Percentiles rank a stretch among this genome's conserved stretches.
Conservation (phyloP, 2,329 filamentous ascomycete species). For the Colletotrichum camelliae region DNA sequence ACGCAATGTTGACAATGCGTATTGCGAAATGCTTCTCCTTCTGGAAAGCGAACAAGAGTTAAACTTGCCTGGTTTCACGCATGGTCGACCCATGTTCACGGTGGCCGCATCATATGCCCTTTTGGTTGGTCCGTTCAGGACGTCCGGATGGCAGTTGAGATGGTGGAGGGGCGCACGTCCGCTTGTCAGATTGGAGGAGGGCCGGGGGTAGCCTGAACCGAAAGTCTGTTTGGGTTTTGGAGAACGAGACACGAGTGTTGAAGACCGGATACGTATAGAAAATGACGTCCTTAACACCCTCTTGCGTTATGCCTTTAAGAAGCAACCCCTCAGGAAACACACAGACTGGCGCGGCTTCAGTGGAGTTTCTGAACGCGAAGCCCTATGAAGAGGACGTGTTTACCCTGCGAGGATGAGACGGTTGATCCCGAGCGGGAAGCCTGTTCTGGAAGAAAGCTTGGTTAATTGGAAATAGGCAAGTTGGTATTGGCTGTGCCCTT, state of each 20-base stretch:
- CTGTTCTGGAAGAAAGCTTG: background rate
- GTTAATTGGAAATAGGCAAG: background rate
- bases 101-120: background rate
- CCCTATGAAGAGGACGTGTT: background rate
- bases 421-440: background rate
- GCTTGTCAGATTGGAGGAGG: background rate
- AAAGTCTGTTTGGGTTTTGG: background rate
- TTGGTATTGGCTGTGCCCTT: background rate
- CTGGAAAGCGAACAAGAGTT: background rate
- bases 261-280: background rate
- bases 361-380: background rate
- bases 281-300: background rate
- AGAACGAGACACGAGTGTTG: background rate
- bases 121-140: background rate
- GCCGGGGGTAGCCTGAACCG: background rate
- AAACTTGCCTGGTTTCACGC: background rate
- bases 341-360: background rate
- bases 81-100: background rate
- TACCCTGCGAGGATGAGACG: background rate
- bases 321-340: background rate
- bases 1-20: background rate
- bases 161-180: background rate
- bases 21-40: background rate
- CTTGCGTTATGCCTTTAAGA: background rate
- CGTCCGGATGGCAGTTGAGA: background rate